Evolutionary conservation across 1,284 basidiomycete species (phyloP).

Genomic region (Cystobasidiaceae sp.): DNA sequence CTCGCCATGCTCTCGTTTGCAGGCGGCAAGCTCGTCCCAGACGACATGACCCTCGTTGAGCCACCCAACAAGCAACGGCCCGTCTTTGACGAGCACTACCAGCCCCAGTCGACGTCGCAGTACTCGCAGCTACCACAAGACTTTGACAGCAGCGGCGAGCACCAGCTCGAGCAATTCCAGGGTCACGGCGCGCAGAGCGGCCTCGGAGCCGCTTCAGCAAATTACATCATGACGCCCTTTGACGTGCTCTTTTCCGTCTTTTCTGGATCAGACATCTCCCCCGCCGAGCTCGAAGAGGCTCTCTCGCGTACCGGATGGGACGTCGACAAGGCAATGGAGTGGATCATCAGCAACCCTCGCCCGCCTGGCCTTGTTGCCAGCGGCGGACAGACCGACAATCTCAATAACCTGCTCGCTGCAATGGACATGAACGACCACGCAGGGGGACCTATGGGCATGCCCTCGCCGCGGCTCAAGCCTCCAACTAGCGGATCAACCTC

Average conservation of each 20-base stretch:
- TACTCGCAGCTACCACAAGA: conserved; percentile 26
- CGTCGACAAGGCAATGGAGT: conserved; percentile 89
- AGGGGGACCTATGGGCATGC: neutral
- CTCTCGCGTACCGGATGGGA: conserved; percentile 82
- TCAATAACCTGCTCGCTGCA: conserved; percentile 4
- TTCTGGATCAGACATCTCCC: conserved; percentile 70
- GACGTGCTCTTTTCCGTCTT: conserved; percentile 93
- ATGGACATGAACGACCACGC: conserved; percentile 15
- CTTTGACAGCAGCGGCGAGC: neutral
- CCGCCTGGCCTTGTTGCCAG: conserved; percentile 45
- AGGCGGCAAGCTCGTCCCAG: conserved; percentile 22
- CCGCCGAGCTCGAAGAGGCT: conserved; percentile 87
- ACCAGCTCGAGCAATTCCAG: neutral
- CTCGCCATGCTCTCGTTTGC: conserved; percentile 8
- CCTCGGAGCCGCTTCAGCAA: conserved; percentile 16
- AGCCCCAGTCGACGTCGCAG: conserved; percentile 25
- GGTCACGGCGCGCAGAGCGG: neutral
- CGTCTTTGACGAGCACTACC: conserved; percentile 20
- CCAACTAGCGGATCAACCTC: conserved; percentile 32
- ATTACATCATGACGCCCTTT: conserved; percentile 75
- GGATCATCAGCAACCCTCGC: conserved; percentile 64
- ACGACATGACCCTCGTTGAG: conserved; percentile 22
- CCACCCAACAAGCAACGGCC: conserved; percentile 25
- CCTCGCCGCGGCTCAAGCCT: neutral
- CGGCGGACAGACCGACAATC: conserved; percentile 41